Conservation (phyloP, 2,329 filamentous ascomycete genomes). For the Colletotrichum zoysiae region DNA sequence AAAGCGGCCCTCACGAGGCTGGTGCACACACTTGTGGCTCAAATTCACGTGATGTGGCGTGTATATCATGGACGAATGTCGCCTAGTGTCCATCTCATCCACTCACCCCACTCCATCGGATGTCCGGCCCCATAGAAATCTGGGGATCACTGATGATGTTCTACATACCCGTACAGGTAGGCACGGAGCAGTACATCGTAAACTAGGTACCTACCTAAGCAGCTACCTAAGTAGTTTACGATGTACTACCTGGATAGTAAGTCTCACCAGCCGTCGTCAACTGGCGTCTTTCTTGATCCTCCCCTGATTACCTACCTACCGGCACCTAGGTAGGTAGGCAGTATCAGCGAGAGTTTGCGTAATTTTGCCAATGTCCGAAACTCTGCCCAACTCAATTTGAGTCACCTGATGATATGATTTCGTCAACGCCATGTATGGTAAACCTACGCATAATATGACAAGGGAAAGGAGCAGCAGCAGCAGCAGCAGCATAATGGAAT, state of each 20-base stretch:
- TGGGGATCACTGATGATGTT: background rate
- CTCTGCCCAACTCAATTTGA: conserved; percentile 25
- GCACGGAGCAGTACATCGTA: too few relatives aligned
- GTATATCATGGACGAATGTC: too few relatives aligned
- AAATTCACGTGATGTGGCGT: conserved; percentile 29
- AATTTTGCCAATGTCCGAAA: conserved; percentile 24
- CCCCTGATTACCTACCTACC: too few relatives aligned
- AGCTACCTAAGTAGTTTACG: too few relatives aligned
- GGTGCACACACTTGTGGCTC: conserved; percentile 19
- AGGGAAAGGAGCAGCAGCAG: background rate
- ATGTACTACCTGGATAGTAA: too few relatives aligned
- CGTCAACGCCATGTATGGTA: background rate
- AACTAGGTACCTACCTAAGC: too few relatives aligned
- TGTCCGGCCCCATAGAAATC: conserved; percentile 5
- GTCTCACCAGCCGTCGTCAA: background rate
- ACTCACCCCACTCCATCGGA: conserved; percentile 3
- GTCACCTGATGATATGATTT: conserved; percentile 30
- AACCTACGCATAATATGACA: background rate
- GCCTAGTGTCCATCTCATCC: too few relatives aligned
- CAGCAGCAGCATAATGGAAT: background rate
- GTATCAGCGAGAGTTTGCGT: conserved; percentile 17
- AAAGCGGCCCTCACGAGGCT: conserved; percentile 42
- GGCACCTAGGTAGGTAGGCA: too few relatives aligned
- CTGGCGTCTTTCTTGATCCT: too few relatives aligned
- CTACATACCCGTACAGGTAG: too few relatives aligned